Evolutionary conservation across 148 eudicot genomes (phyloP).

Genomic region (Fagopyrum tataricum): DNA sequence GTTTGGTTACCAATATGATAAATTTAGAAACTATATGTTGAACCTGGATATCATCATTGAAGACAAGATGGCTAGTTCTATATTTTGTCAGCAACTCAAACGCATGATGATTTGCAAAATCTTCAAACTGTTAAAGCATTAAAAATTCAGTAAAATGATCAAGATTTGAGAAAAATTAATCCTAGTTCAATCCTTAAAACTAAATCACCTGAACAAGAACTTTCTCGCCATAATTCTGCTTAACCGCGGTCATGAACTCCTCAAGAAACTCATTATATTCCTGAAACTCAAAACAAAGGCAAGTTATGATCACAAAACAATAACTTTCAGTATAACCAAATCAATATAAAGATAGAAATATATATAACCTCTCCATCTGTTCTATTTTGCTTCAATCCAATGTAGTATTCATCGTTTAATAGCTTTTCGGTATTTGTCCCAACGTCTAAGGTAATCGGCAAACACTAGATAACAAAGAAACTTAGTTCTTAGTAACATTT

Average conservation of each 20-base stretch:
- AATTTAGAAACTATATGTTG: neutral
- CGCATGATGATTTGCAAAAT: neutral
- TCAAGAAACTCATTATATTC: conserved; percentile 67
- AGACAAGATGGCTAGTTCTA: neutral
- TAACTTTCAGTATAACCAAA: neutral
- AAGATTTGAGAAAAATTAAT: too few relatives aligned
- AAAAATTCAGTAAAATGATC: too few relatives aligned
- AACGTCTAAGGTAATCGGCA: conserved; percentile 87
- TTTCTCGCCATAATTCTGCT: neutral
- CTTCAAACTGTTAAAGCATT: neutral
- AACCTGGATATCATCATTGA: neutral
- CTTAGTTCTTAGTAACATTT: too few relatives aligned
- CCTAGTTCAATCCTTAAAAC: too few relatives aligned
- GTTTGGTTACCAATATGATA: too few relatives aligned
- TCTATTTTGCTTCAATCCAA: conserved; percentile 67
- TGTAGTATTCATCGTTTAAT: conserved; percentile 73
- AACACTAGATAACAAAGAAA: conserved; percentile 36
- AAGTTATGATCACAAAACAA: too few relatives aligned
- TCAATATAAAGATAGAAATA: neutral
- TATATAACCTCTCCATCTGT: conserved; percentile 56
- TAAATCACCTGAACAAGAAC: neutral
- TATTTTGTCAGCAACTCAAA: neutral
- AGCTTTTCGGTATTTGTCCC: conserved; percentile 79
- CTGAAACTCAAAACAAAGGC: conserved; percentile 14
- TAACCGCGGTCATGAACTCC: conserved; percentile 14